These are phyloP conservation scores for Colletotrichum viniferum DNA, from an alignment of 2,329 filamentous ascomycete species.

Conservation along the genomic window DNA sequence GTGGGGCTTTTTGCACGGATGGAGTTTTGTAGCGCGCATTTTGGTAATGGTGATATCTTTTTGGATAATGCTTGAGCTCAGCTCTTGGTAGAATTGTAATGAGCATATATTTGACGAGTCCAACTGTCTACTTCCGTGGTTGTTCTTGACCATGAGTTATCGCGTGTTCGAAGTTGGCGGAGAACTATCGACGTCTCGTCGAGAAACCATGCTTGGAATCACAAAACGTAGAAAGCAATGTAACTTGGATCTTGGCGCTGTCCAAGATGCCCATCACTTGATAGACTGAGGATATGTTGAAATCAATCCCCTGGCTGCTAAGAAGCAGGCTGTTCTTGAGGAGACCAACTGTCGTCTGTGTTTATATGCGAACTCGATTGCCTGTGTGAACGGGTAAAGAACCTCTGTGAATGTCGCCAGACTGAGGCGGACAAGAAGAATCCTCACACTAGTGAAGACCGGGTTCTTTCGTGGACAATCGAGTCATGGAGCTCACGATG, in stretches of 20 bases:
- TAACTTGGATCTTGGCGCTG: not conserved
- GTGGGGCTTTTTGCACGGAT: not conserved
- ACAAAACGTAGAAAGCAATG: not conserved
- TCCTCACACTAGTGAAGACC: not conserved
- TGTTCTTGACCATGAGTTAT: not conserved
- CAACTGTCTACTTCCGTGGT: not conserved
- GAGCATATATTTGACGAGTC: not conserved
- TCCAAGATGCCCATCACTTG: not conserved
- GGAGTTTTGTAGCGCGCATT: not conserved
- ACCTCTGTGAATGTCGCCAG: not conserved
- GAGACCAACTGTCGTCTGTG: too few relatives aligned
- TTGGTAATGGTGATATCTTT: not conserved
- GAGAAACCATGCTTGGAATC: not conserved
- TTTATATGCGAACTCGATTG: too few relatives aligned
- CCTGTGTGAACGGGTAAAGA: too few relatives aligned
- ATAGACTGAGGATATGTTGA: not conserved
- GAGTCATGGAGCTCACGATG: not conserved
- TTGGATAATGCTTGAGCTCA: not conserved
- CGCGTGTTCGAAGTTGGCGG: not conserved
- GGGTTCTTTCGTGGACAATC: not conserved
- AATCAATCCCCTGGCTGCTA: too few relatives aligned
- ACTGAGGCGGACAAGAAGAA: not conserved
- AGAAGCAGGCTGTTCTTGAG: too few relatives aligned
- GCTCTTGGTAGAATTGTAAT: not conserved
- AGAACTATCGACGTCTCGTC: rapidly evolving